A percentile compares a stretch with the other conserved stretches of the same genome.
Conservation (phyloP, 768 basidiomycete species). For the Boletales sp. region DNA sequence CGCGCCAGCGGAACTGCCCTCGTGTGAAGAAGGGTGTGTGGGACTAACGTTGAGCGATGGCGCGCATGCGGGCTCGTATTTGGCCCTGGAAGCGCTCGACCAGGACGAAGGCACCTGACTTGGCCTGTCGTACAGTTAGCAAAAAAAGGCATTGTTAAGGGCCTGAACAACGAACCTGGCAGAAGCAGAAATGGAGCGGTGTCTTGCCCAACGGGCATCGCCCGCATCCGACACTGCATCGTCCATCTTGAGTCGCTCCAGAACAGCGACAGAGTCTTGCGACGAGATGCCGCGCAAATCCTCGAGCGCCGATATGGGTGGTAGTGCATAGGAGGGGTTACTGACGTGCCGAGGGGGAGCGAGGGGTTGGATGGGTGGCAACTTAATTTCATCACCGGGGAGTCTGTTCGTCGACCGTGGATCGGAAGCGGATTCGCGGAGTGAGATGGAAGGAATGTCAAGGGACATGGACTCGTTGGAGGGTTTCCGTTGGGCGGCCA, state of each 20-base stretch:
- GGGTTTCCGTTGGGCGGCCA: conserved; percentile 21
- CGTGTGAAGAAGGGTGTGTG: conserved; percentile 35
- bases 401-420: conserved; percentile 18
- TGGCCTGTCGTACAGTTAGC: conserved; percentile 13
- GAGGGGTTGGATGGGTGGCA: conserved; percentile 42
- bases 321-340: conserved; percentile 50
- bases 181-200: conserved; percentile 44
- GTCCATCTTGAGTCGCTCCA: conserved; percentile 58
- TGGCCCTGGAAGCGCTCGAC: conserved; percentile 19
- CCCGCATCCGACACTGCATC: conserved; percentile 33
- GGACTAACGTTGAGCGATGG: conserved; percentile 20
- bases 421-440: conserved; percentile 30
- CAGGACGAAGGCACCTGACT: conserved; percentile 20
- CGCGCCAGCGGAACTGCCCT: conserved; percentile 45
- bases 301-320: conserved; percentile 68
- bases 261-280: conserved; percentile 61
- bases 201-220: conserved; percentile 34
- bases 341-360: conserved; percentile 24
- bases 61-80: conserved; percentile 12
- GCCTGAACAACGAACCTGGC: conserved; percentile 23
- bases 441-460: conserved; percentile 34
- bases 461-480: conserved; percentile 29
- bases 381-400: conserved; percentile 34
- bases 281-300: conserved; percentile 50
- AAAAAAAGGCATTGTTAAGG: not conserved